Base-by-base conservation (phyloP, 306 rosid species). In the Fagus sylvatica region DNA sequence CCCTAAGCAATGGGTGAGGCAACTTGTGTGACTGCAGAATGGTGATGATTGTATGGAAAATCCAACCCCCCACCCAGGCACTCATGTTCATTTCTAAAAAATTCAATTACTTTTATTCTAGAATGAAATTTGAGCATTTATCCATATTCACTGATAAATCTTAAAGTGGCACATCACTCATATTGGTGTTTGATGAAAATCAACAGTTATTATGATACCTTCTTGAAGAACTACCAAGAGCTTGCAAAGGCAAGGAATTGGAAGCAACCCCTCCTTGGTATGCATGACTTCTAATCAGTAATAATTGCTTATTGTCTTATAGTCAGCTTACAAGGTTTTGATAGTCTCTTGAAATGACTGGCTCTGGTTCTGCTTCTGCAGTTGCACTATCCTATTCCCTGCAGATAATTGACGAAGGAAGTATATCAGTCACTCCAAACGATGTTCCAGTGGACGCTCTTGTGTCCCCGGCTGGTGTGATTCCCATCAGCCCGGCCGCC, bases 191-290 rank as follows among this genome's bases (percentile, higher is more conserved):
- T 54, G 71, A 61, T 61, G 40, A 54, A 12, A 37, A 69, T 41
- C 60, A 66, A 12, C 83, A 92, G 98, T 71, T 95, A 93, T 80
- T 95, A 95, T 46, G 99, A 95, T 85, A 90, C 88, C 84, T 95
- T 95, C 81, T 82, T 95, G 80, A 84, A 70, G 77, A 95, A 84
- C 75, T 95, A 93, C 84, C 93, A 81, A 85, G 91, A 88, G 77
- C 91, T 93, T 56, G 98, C 89, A 34, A 87, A 82, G 82, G 82
- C 80, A 33, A 84, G 78, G 76, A 85, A 87, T 79, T 95, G 99
- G 99, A 89, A 81, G 84, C 97, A 87, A 77, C 98, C 99, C 42
- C 86, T 95, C 55, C 88, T 89, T 41, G 99, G 98, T 95, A 87
- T 40, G 86, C 75, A 41, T 74, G 70, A 43, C 53, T 67, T 65